Conservation (phyloP, 306 rosid genomes). For the Quercus bicolor region DNA sequence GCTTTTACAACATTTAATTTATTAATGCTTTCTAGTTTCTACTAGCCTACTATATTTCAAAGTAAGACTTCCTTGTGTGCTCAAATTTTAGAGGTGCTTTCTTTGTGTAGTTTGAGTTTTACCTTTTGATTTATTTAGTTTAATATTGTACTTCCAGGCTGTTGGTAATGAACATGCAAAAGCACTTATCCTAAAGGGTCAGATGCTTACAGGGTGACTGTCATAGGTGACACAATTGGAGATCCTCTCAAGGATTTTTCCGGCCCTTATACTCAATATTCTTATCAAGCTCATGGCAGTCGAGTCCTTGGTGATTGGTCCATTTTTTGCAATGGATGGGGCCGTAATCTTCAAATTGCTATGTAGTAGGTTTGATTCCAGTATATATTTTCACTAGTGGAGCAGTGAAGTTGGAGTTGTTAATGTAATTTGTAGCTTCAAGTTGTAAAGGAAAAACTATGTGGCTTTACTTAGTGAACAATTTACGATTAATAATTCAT, state of each 20-base stretch:
- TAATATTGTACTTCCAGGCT: constrained; percentile 30
- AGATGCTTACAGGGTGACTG: constrained; percentile 57
- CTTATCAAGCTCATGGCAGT: constrained; percentile 63
- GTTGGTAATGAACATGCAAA: constrained; percentile 55
- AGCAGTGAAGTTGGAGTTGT: background rate
- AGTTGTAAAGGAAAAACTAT: background rate
- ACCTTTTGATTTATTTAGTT: background rate
- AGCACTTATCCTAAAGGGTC: constrained; percentile 66
- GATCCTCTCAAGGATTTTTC: constrained; percentile 63
- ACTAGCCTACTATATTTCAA: background rate
- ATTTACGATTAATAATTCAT: background rate
- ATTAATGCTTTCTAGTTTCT: background rate
- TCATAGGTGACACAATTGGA: constrained; percentile 53
- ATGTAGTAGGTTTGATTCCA: background rate
- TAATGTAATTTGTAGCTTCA: background rate
- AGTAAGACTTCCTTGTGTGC: background rate
- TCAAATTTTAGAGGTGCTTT: background rate
- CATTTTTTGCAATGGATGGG: constrained; percentile 61
- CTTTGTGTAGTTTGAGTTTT: background rate
- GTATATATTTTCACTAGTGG: background rate
- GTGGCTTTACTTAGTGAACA: background rate
- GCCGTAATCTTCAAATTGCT: constrained; percentile 51
- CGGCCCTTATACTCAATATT: constrained; percentile 64
- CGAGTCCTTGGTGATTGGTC: constrained; percentile 64
- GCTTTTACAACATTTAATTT: constrained; percentile 8